Base-by-base conservation (phyloP, 2,329 filamentous ascomycete species). In the Chaetoscypha palmicola region DNA sequence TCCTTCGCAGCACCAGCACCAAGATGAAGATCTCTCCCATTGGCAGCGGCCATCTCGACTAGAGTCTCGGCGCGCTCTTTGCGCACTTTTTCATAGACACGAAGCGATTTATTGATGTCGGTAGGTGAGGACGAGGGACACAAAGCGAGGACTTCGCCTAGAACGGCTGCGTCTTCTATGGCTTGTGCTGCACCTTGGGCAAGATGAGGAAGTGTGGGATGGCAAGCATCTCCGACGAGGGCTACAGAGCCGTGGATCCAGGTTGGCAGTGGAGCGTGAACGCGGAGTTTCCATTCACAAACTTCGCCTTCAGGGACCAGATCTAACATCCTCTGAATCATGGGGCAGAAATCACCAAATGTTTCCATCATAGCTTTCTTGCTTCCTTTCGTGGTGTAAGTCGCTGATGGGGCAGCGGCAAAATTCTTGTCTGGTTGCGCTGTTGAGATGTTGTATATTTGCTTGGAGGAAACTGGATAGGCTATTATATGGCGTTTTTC, bases 401-500 rank as follows among this genome's bases (percentile, higher is more conserved):
- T 80, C 28, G 69, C 70, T 23, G 69, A 72, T 2, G 74, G 71
- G 2, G 77, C 74, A 8, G 69, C 68, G 10, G 77, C 74, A 43
- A 79, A 79, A 58, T 79, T 74, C 50, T 64, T 66, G 55, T 82
- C 79, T 2, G 78, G 78, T 59, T 82, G 79, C 22, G 74, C 69
- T 9, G 77, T 72, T 10, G 77, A 79, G 24, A 83, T 65, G 62
- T 83, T 83, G 65, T 81, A 83, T 54, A 81, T 73, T 26, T 70
- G 71, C 56, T 86, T 78, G 58, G 72, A 75, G 49, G 76, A 72
- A 33, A 91, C 80, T 0, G 84, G 80, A 60, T 90, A 91, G 0
- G 83, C 83, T 54, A 90, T 86, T 61, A 88, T 83, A 63, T 90
- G 86, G 1, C 83, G 73, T 54, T 76, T 76, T 58, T 80, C 79